Conservation (phyloP, 441 rosid genomes). For the Bruguiera hainesii region DNA sequence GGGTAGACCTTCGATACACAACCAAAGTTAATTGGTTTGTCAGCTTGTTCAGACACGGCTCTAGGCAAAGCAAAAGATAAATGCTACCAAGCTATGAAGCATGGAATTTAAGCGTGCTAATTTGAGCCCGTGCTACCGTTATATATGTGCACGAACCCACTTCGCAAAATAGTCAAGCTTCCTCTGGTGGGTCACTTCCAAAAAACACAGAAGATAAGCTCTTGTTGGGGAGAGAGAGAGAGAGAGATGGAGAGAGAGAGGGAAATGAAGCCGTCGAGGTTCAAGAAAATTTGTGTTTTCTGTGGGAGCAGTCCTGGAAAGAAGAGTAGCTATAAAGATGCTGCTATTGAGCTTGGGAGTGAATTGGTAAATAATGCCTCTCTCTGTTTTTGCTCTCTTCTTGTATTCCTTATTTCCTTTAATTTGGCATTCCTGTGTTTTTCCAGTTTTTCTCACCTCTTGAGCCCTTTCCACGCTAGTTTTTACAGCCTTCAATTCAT, state of each 20-base stretch:
- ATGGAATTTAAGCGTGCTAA: constrained; percentile 23
- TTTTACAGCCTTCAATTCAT: not conserved
- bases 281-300: constrained; percentile 85
- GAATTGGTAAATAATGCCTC: constrained; percentile 53
- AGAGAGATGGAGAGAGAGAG: constrained; percentile 45
- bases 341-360: constrained; percentile 80
- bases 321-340: constrained; percentile 68
- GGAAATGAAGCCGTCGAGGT: constrained; percentile 50
- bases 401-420: not conserved
- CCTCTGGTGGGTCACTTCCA: constrained; percentile 17
- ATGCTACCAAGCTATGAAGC: constrained; percentile 2
- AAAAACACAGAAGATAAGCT: constrained; percentile 4
- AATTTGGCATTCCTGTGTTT: not conserved
- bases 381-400: not conserved
- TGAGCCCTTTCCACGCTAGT: not conserved
- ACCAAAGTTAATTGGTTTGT: constrained; percentile 24
- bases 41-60: constrained; percentile 6
- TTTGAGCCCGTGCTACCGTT: constrained; percentile 23
- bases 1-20: no score
- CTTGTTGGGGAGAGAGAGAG: not conserved
- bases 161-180: constrained; percentile 9
- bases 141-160: constrained; percentile 30
- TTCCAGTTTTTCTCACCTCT: not conserved
- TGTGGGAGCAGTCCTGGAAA: constrained; percentile 94
- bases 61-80: not conserved